A percentile compares a stretch with the other conserved stretches of the same genome.
These are phyloP conservation scores for Phytophthora idaei DNA, from an alignment of 352 stramenopile species.

Conservation along the genomic window DNA sequence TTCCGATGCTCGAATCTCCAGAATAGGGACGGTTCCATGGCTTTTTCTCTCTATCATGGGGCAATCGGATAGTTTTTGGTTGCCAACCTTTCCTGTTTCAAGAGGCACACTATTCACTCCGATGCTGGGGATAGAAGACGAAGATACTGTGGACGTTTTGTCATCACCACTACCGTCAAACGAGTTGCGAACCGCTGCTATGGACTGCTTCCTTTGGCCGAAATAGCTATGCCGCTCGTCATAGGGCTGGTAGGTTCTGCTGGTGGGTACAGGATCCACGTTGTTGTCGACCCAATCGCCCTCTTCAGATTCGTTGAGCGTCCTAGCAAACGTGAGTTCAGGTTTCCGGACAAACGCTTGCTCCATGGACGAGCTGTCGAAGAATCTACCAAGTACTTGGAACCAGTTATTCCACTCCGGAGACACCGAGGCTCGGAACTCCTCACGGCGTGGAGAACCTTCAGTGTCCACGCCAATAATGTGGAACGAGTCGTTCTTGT, in stretches of 20 bases:
- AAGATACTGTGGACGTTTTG: constrained; percentile 17
- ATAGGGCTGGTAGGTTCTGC: constrained; percentile 11
- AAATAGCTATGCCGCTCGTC: constrained; percentile 31
- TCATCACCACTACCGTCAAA: constrained; percentile 20
- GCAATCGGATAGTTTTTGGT: constrained; percentile 27
- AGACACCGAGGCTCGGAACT: constrained; percentile 46
- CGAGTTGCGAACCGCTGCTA: constrained; percentile 9
- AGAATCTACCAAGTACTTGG: constrained; percentile 47
- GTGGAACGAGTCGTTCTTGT: constrained; percentile 58
- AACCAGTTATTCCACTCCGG: constrained; percentile 57
- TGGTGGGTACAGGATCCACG: not conserved
- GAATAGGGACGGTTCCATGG: constrained; percentile 38
- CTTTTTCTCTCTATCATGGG: constrained; percentile 54
- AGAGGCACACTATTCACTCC: not conserved
- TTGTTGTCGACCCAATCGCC: constrained; percentile 9
- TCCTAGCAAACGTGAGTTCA: constrained; percentile 33
- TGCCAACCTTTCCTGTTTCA: not conserved
- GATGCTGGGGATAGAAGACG: constrained; percentile 13
- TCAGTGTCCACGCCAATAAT: constrained; percentile 54
- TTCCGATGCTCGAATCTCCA: constrained; percentile 39
- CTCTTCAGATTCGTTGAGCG: constrained; percentile 12
- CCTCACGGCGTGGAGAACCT: constrained; percentile 50
- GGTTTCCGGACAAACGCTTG: constrained; percentile 46
- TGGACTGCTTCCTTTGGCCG: constrained; percentile 27
- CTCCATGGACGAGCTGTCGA: constrained; percentile 47